A percentile compares a stretch with the other conserved stretches of the same genome.
Conservation (phyloP, 2,329 filamentous ascomycete genomes). For the Colletotrichum sp. region DNA sequence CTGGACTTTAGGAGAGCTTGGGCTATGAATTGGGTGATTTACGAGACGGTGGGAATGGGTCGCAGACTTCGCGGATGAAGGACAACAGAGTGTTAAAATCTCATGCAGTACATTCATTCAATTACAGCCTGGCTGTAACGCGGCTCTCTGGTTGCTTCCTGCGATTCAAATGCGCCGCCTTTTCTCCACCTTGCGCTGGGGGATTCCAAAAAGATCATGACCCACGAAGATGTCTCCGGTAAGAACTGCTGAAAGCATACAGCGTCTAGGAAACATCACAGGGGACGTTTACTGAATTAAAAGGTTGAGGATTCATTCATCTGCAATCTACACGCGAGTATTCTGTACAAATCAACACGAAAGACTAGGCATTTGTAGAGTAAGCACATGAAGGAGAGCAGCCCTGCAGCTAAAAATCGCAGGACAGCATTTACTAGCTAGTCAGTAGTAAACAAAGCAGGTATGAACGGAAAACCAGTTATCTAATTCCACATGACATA, state of each 20-base stretch:
- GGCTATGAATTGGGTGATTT: neutral
- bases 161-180: neutral
- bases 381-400: neutral
- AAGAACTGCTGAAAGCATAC: neutral
- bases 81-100: neutral
- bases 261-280: neutral
- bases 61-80: neutral
- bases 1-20: neutral
- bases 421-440: neutral
- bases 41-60: neutral
- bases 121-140: neutral
- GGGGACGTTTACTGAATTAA: neutral
- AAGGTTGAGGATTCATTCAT: neutral
- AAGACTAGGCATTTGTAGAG: neutral
- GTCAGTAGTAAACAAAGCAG: neutral
- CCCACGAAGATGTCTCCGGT: neutral
- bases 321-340: neutral
- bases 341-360: neutral
- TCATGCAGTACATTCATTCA: too few species aligned
- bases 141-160: neutral
- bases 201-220: neutral
- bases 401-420: neutral
- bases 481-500: neutral
- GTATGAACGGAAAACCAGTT: neutral
- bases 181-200: neutral